Evolutionary conservation across 1,284 basidiomycete species (phyloP).

Genomic region (Ustilago hordei): DNA sequence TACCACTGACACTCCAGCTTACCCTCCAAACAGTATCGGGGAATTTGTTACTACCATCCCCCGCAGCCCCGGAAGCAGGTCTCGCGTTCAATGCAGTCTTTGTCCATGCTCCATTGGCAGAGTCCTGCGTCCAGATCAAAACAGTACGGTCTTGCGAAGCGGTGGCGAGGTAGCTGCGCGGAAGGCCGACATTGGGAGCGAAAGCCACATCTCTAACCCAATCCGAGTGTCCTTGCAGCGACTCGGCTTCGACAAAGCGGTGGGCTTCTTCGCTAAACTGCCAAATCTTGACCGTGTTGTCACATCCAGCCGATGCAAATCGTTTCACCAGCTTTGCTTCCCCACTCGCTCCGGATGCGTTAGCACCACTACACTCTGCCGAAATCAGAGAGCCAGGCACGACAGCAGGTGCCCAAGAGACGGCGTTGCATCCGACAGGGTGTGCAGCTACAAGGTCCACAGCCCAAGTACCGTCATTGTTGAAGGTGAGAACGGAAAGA

Average conservation of each 20-base stretch:
- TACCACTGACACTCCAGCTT: slow-evolving; percentile 95
- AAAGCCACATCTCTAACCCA: slow-evolving; percentile 99
- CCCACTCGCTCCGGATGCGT: slow-evolving; percentile 66
- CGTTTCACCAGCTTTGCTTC: slow-evolving; percentile 55
- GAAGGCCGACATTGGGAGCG: slow-evolving; percentile 95
- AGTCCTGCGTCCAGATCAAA: slow-evolving; percentile 91
- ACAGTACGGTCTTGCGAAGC: slow-evolving; percentile 90
- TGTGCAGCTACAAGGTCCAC: slow-evolving; percentile 96
- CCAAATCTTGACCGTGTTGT: slow-evolving; percentile 97
- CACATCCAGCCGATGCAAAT: slow-evolving; percentile 94
- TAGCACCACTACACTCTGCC: slow-evolving; percentile 42
- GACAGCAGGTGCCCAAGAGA: slow-evolving; percentile 96
- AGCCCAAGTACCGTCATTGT: slow-evolving; percentile 96
- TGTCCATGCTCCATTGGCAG: slow-evolving; percentile 82
- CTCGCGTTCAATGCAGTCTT: slow-evolving; percentile 85
- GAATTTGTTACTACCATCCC: slow-evolving; percentile 55
- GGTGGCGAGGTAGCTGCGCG: slow-evolving; percentile 92
- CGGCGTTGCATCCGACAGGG: slow-evolving; percentile 94
- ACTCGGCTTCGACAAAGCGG: slow-evolving; percentile 62
- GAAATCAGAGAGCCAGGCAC: slow-evolving; percentile 78
- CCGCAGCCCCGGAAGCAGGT: slow-evolving; percentile 17
- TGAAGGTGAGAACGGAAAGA: slow-evolving; percentile 95
- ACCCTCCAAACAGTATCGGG: slow-evolving; percentile 84
- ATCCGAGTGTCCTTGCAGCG: slow-evolving; percentile 78
- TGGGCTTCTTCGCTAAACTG: slow-evolving; percentile 73